A percentile compares a stretch with the other conserved stretches of the same genome.
Conservation (phyloP, 176 grass and related monocot genomes). For the Neostapfia colusana region DNA sequence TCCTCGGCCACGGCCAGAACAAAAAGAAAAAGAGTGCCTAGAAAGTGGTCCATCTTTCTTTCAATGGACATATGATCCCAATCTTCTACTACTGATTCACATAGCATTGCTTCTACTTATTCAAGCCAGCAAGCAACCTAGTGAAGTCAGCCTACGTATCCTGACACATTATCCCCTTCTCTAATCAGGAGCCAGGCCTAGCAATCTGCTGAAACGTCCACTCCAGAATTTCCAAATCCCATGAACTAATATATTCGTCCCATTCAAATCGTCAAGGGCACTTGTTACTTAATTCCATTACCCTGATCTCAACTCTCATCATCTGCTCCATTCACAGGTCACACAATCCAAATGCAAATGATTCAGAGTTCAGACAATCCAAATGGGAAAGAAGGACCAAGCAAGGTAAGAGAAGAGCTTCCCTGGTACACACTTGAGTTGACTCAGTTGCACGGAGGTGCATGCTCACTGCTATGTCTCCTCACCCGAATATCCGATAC, state of each 20-base stretch:
- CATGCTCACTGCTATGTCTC: not conserved
- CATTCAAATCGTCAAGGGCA: not conserved
- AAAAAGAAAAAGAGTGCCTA: slow-evolving; percentile 28
- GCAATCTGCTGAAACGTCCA: not conserved
- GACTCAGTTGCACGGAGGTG: not conserved
- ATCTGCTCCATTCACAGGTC: not conserved
- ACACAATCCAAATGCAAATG: too few relatives aligned
- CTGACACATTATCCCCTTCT: not conserved
- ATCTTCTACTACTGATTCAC: not conserved
- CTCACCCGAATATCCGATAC: not conserved
- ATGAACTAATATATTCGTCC: too few relatives aligned
- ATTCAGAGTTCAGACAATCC: not conserved
- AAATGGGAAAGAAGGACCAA: not conserved
- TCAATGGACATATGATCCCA: slow-evolving; percentile 28
- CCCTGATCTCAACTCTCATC: not conserved
- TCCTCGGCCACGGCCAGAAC: slow-evolving; percentile 35
- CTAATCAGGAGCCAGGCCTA: slow-evolving; percentile 21
- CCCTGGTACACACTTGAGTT: not conserved
- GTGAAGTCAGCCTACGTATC: not conserved
- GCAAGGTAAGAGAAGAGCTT: not conserved
- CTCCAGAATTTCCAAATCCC: not conserved
- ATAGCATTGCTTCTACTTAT: not conserved
- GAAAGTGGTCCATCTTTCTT: slow-evolving; percentile 31
- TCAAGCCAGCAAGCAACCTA: not conserved
- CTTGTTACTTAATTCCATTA: too few relatives aligned